Evolutionary conservation across 352 stramenopile species (phyloP).

Genomic region (Globisporangium mamillatum): DNA sequence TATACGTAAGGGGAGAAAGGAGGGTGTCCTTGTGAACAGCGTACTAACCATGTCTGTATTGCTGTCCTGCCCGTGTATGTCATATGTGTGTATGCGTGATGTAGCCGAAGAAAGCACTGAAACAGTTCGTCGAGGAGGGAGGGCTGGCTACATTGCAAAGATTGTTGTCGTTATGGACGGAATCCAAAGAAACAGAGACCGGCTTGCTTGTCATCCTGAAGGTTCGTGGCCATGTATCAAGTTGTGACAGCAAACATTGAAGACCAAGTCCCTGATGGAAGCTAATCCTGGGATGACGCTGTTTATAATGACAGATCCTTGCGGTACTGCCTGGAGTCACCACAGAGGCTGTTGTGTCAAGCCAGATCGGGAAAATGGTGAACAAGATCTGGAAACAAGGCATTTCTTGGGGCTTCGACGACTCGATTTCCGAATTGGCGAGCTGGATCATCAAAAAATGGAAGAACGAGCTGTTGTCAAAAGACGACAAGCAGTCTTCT

Average conservation of each 20-base stretch:
- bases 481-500: constrained; percentile 12
- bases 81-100: neutral
- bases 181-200: constrained; percentile 40
- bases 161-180: constrained; percentile 46
- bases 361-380: constrained; percentile 56
- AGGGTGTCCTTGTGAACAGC: neutral
- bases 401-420: constrained; percentile 20
- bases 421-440: constrained; percentile 40
- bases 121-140: constrained; percentile 46
- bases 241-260: neutral
- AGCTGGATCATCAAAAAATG: constrained; percentile 57
- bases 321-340: constrained; percentile 56
- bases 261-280: neutral
- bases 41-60: neutral
- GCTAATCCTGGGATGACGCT: constrained; percentile 5
- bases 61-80: neutral
- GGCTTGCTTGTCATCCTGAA: constrained; percentile 67
- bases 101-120: constrained; percentile 50
- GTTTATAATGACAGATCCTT: constrained; percentile 31
- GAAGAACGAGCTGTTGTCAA: constrained; percentile 32
- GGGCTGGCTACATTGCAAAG: constrained; percentile 43
- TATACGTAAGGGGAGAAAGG: constrained; percentile 1
- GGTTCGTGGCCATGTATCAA: constrained; percentile 23
- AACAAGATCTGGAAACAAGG: constrained; percentile 34
- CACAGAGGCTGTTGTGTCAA: constrained; percentile 33